phyloP scores from a whole-genome alignment of 306 rosid genomes.

The Lagenaria siceraria region DNA sequence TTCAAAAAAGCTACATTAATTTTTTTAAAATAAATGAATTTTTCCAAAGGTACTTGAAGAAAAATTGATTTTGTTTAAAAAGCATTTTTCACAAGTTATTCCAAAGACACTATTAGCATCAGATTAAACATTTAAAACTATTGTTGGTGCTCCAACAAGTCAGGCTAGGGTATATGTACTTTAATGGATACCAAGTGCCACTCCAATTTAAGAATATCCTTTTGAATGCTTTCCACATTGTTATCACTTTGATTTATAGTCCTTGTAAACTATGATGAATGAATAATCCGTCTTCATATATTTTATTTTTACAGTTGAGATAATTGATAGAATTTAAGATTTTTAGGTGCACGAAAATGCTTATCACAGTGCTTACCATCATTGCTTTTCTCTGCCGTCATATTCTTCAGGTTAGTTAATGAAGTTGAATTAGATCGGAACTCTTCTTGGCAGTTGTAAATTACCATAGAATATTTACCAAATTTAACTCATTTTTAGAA shows the following conservation, averaged over 20 bases:
- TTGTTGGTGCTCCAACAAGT: not conserved
- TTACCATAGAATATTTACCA: not conserved
- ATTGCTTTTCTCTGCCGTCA: conserved; percentile 77
- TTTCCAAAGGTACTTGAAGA: not conserved
- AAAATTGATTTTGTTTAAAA: not conserved
- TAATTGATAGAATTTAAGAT: conserved; percentile 10
- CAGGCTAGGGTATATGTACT: not conserved
- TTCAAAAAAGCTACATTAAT: no score
- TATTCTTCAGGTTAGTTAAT: conserved; percentile 50
- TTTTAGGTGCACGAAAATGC: conserved; percentile 97
- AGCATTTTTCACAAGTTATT: not conserved
- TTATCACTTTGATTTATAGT: not conserved
- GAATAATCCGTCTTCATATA: not conserved
- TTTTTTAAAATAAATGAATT: no score
- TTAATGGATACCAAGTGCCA: not conserved
- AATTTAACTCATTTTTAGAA: not conserved
- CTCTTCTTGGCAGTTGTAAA: not conserved
- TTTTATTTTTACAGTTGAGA: not conserved
- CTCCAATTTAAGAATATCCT: not conserved
- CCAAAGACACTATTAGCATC: not conserved
- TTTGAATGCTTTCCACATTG: not conserved
- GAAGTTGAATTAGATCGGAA: not conserved
- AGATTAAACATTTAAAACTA: not conserved
- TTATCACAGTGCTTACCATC: conserved; percentile 74
- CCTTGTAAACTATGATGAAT: not conserved